Percentiles rank a stretch among this genome's conserved stretches.
Conservation (phyloP, 176 grass and related monocot species). For the Dactylis glomerata region DNA sequence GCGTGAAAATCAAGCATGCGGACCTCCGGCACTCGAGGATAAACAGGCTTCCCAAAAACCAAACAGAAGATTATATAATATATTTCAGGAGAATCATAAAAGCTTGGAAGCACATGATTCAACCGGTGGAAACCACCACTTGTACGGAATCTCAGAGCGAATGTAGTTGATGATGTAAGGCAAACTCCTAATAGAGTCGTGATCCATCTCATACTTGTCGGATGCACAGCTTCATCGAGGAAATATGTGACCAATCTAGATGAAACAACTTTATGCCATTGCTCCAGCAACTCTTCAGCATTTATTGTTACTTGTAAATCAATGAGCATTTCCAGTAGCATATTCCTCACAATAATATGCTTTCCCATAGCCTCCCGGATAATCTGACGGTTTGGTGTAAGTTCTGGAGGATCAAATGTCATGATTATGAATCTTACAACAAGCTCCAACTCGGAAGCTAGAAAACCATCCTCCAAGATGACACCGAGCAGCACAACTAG, state of each 20-base stretch:
- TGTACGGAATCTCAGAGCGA: constrained; percentile 73
- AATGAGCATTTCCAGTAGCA: constrained; percentile 98
- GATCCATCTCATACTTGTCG: constrained; percentile 99
- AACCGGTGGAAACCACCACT: constrained; percentile 84
- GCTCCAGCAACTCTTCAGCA: constrained; percentile 85
- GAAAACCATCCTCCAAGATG: constrained; percentile 98
- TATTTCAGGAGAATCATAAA: constrained; percentile 98
- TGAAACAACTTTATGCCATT: constrained; percentile 99
- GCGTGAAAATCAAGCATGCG: constrained; percentile 99
- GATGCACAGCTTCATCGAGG: constrained; percentile 97
- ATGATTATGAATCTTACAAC: constrained; percentile 98
- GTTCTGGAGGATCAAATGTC: constrained; percentile 97
- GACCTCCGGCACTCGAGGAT: constrained; percentile 95
- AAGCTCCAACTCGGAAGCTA: constrained; percentile 90
- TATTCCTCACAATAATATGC: constrained; percentile 97
- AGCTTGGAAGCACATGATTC: constrained; percentile 84
- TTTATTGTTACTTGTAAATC: constrained; percentile 96
- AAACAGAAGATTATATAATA: constrained; percentile 99
- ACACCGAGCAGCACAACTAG: constrained; percentile 97
- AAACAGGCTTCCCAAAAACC: constrained; percentile 91
- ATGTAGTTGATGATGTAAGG: constrained; percentile 83
- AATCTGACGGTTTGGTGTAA: constrained; percentile 57
- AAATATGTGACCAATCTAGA: constrained; percentile 92
- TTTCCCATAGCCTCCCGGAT: constrained; percentile 91
- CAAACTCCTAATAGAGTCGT: constrained; percentile 95